Evolutionary conservation across 768 basidiomycete genomes (phyloP).

Genomic region (Termitomyces eurrhizus): DNA sequence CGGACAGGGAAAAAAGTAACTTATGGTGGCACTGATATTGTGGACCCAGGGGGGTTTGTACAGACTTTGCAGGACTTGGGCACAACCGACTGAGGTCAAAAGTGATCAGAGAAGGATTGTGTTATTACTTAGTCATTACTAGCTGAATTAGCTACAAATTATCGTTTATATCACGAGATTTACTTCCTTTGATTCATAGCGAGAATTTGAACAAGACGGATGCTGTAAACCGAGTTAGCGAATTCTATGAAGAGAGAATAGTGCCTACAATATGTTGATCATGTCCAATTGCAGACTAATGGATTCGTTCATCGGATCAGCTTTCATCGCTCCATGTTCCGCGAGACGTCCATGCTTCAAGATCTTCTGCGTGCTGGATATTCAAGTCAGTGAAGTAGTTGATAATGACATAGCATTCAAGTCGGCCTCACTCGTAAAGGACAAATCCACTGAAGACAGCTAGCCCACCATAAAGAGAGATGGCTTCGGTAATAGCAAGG

Average conservation of each 20-base stretch:
- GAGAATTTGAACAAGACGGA: slow-evolving; percentile 79
- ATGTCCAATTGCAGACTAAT: slow-evolving; percentile 80
- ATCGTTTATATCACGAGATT: neutral
- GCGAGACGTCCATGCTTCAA: slow-evolving; percentile 71
- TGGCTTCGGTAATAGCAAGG: slow-evolving; percentile 70
- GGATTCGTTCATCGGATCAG: slow-evolving; percentile 77
- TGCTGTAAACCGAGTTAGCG: slow-evolving; percentile 34
- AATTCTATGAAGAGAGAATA: slow-evolving; percentile 17
- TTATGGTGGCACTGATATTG: slow-evolving; percentile 94
- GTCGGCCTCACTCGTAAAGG: slow-evolving; percentile 67
- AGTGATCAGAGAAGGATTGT: neutral
- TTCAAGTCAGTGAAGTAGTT: slow-evolving; percentile 1
- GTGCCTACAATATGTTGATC: slow-evolving; percentile 61
- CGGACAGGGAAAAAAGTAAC: slow-evolving; percentile 82
- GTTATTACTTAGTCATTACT: slow-evolving; percentile 13
- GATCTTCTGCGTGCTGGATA: slow-evolving; percentile 76
- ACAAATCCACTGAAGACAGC: slow-evolving; percentile 87
- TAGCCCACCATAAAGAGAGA: slow-evolving; percentile 84
- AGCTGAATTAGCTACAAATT: slow-evolving; percentile 3
- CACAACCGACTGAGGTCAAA: slow-evolving; percentile 19
- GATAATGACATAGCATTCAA: neutral
- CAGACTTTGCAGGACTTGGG: slow-evolving; percentile 64
- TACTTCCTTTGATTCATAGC: slow-evolving; percentile 57
- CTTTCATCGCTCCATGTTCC: slow-evolving; percentile 59
- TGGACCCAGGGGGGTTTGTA: slow-evolving; percentile 87